phyloP scores from a whole-genome alignment of 305 asterid genomes.

The Andrographis paniculata region DNA sequence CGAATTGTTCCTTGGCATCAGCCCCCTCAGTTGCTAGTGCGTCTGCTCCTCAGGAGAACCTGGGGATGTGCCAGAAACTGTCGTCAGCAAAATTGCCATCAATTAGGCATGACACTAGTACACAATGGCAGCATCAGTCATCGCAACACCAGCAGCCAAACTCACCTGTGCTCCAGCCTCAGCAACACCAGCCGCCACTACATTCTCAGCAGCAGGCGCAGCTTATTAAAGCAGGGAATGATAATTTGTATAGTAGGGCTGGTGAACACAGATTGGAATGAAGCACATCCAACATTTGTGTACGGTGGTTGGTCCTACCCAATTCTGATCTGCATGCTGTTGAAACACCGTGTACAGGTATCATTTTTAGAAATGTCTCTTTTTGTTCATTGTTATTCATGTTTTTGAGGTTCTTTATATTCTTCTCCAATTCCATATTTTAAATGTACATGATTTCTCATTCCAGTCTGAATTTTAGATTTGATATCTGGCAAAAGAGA shows the following conservation, averaged over 20 bases:
- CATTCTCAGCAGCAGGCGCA: slow-evolving; percentile 45
- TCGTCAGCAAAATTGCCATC: slow-evolving; percentile 28
- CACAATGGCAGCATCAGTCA: slow-evolving; percentile 33
- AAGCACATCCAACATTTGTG: slow-evolving; percentile 25
- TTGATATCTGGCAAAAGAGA: too few relatives aligned
- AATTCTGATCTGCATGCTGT: slow-evolving; percentile 26
- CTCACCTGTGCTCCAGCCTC: slow-evolving; percentile 34
- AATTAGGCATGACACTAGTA: slow-evolving; percentile 30
- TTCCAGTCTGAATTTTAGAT: too few relatives aligned
- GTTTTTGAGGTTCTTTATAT: too few relatives aligned
- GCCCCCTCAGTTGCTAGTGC: slow-evolving; percentile 32
- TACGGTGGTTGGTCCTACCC: slow-evolving; percentile 28
- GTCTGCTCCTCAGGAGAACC: slow-evolving; percentile 27
- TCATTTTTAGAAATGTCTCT: slow-evolving; percentile 1
- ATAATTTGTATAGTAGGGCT: slow-evolving; percentile 37
- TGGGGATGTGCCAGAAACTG: slow-evolving; percentile 31
- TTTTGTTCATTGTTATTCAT: slow-evolving; percentile 5
- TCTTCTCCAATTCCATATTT: too few relatives aligned
- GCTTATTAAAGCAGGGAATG: slow-evolving; percentile 45
- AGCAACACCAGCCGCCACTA: slow-evolving; percentile 27
- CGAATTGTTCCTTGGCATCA: slow-evolving; percentile 32
- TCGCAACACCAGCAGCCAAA: slow-evolving; percentile 39
- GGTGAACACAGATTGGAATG: slow-evolving; percentile 53
- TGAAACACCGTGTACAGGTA: slow-evolving; percentile 42
- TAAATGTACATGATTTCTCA: too few relatives aligned